These are phyloP conservation scores for Reutealis trisperma DNA, from an alignment of 345 rosid genomes.

Conservation along the genomic window DNA sequence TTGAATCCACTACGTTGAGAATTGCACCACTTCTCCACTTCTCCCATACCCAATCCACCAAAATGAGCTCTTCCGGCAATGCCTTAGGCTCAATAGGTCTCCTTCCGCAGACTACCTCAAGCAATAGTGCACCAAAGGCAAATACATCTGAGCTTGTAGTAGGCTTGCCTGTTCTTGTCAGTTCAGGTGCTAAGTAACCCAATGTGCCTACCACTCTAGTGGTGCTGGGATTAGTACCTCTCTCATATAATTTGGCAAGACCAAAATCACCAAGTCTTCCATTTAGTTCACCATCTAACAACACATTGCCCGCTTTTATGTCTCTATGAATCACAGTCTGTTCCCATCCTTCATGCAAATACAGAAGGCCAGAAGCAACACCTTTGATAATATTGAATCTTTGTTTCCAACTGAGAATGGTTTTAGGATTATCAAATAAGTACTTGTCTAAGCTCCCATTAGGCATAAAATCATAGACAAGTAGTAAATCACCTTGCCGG, in stretches of 20 bases:
- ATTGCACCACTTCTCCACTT: constrained; percentile 64
- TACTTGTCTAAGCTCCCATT: constrained; percentile 89
- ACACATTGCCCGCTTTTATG: constrained; percentile 80
- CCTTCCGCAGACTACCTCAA: constrained; percentile 87
- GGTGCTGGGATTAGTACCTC: constrained; percentile 61
- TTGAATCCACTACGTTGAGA: constrained; percentile 67
- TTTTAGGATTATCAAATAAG: constrained; percentile 59
- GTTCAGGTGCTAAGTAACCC: constrained; percentile 95
- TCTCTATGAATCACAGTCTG: constrained; percentile 91
- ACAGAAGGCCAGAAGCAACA: constrained; percentile 80
- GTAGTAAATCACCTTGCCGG: constrained; percentile 53
- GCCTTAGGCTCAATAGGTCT: constrained; percentile 81
- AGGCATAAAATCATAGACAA: constrained; percentile 88
- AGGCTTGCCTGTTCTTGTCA: constrained; percentile 77
- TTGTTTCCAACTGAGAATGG: constrained; percentile 69
- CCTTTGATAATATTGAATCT: constrained; percentile 77
- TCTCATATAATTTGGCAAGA: constrained; percentile 83
- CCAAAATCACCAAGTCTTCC: constrained; percentile 92
- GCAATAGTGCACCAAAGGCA: constrained; percentile 82
- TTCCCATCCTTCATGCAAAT: constrained; percentile 95
- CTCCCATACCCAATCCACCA: constrained; percentile 95
- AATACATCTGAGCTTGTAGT: constrained; percentile 77
- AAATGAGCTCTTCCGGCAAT: constrained; percentile 75
- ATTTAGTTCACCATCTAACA: constrained; percentile 70
- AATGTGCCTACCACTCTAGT: constrained; percentile 93